A percentile compares a stretch with the other conserved stretches of the same genome.
These are phyloP conservation scores for Hortiboletus campestris DNA, from an alignment of 768 basidiomycete genomes.

Conservation along the genomic window DNA sequence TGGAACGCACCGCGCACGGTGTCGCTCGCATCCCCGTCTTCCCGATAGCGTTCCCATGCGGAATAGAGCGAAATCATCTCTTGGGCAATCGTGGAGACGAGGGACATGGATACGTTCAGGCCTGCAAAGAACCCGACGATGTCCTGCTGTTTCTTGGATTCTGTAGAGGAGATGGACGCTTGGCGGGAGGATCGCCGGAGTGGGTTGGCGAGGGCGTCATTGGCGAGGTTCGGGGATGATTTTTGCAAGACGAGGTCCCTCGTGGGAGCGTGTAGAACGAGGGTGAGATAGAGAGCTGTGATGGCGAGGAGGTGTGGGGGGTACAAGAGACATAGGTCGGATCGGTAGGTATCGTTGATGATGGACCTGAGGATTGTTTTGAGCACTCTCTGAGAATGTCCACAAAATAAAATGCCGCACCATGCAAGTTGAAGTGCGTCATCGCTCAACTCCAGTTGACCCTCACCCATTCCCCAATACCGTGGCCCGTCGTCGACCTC, in stretches of 20 bases:
- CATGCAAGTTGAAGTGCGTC: constrained; percentile 88
- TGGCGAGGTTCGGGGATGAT: constrained; percentile 25
- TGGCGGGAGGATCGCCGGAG: constrained; percentile 58
- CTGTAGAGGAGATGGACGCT: constrained; percentile 32
- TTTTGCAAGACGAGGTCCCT: constrained; percentile 44
- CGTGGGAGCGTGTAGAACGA: constrained; percentile 67
- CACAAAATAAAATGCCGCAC: constrained; percentile 40
- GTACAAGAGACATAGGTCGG: constrained; percentile 89
- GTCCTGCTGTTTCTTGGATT: constrained; percentile 50
- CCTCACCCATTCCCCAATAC: constrained; percentile 82
- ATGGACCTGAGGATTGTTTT: constrained; percentile 66
- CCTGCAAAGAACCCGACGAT: constrained; percentile 80
- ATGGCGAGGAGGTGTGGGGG: constrained; percentile 95
- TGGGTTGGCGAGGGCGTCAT: constrained; percentile 31
- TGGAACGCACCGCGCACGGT: constrained; percentile 18
- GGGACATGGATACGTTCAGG: constrained; percentile 80
- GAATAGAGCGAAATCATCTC: constrained; percentile 90
- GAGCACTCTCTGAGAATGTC: not conserved
- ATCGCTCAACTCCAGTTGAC: constrained; percentile 72
- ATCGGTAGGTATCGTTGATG: constrained; percentile 94
- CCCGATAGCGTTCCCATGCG: constrained; percentile 83
- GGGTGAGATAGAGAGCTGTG: constrained; percentile 86
- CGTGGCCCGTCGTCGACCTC: constrained; percentile 57
- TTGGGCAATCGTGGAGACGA: constrained; percentile 82
- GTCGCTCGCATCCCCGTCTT: constrained; percentile 49